These are phyloP conservation scores for Bipolaris gigantea DNA, from an alignment of 2,329 filamentous ascomycete species.

Conservation along the genomic window DNA sequence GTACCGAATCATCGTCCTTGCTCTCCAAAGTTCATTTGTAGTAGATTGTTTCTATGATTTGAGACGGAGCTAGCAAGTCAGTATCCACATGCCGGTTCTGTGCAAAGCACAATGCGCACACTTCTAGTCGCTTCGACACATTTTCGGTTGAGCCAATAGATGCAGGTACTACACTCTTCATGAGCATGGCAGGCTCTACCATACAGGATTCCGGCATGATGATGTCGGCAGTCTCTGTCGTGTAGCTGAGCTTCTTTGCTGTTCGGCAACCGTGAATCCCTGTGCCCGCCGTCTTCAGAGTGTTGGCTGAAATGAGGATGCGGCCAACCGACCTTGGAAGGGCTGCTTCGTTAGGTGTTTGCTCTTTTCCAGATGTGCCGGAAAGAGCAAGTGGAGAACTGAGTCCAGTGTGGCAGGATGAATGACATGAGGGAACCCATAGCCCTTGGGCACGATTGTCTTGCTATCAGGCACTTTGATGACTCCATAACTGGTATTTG, in stretches of 20 bases:
- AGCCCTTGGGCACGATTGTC: slow-evolving; percentile 5
- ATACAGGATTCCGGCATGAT: slow-evolving; percentile 5
- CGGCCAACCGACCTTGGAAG: slow-evolving; percentile 6
- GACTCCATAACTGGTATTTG: not conserved
- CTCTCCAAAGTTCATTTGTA: slow-evolving; percentile 10
- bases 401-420: slow-evolving; percentile 12
- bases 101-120: slow-evolving; percentile 6
- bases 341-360: slow-evolving; percentile 11
- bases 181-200: slow-evolving; percentile 3
- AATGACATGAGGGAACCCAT: slow-evolving; percentile 2
- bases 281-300: slow-evolving; percentile 1
- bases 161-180: slow-evolving; percentile 6
- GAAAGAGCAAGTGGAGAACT: slow-evolving; percentile 7
- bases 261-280: slow-evolving; percentile 6
- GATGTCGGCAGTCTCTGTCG: slow-evolving; percentile 5
- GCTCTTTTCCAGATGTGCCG: slow-evolving; percentile 11
- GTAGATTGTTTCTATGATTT: slow-evolving; percentile 7
- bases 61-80: slow-evolving; percentile 3
- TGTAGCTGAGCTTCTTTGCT: slow-evolving; percentile 12
- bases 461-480: slow-evolving; percentile 7
- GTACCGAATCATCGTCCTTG: slow-evolving; percentile 8
- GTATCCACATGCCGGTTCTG: slow-evolving; percentile 11
- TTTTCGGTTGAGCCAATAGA: slow-evolving; percentile 3
- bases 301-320: slow-evolving; percentile 1
- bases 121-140: slow-evolving; percentile 3